Conservation (phyloP, 352 stramenopile species). For the Elongisporangium senticosum region DNA sequence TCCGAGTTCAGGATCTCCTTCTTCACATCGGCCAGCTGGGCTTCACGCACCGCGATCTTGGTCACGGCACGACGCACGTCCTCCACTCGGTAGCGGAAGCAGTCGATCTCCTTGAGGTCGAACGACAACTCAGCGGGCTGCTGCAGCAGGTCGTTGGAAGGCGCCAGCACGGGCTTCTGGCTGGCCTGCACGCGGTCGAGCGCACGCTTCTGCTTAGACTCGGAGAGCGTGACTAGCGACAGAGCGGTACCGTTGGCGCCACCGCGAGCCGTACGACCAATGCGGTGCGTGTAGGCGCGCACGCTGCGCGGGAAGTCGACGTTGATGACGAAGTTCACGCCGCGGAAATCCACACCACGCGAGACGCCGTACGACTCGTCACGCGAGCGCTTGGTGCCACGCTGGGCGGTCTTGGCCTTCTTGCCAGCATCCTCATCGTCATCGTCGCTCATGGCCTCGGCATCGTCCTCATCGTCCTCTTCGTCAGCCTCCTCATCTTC, state of each 20-base stretch:
- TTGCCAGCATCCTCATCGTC: constrained; percentile 8
- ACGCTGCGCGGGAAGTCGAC: constrained; percentile 96
- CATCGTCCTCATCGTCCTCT: constrained; percentile 27
- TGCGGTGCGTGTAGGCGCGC: constrained; percentile 96
- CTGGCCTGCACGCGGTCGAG: constrained; percentile 90
- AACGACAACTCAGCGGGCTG: constrained; percentile 97
- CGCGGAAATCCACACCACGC: constrained; percentile 97
- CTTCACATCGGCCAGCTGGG: constrained; percentile 94
- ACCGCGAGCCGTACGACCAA: constrained; percentile 96
- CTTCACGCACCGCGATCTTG: constrained; percentile 91
- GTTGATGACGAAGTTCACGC: constrained; percentile 99
- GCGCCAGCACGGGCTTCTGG: constrained; percentile 82
- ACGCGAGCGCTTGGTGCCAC: constrained; percentile 45
- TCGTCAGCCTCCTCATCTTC: constrained; percentile 40
- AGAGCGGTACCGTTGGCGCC: constrained; percentile 95
- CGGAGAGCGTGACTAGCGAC: constrained; percentile 88
- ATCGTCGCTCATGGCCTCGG: constrained; percentile 25
- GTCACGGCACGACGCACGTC: constrained; percentile 95
- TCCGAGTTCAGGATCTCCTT: constrained; percentile 98
- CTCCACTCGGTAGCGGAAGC: constrained; percentile 97
- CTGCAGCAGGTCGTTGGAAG: constrained; percentile 77
- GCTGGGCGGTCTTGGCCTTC: constrained; percentile 15
- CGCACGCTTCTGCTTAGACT: constrained; percentile 74
- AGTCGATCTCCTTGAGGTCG: constrained; percentile 97
- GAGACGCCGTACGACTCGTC: constrained; percentile 95